Base-by-base conservation (phyloP, 495 filamentous ascomycete genomes). In the Aspergillus heteromorphus region DNA sequence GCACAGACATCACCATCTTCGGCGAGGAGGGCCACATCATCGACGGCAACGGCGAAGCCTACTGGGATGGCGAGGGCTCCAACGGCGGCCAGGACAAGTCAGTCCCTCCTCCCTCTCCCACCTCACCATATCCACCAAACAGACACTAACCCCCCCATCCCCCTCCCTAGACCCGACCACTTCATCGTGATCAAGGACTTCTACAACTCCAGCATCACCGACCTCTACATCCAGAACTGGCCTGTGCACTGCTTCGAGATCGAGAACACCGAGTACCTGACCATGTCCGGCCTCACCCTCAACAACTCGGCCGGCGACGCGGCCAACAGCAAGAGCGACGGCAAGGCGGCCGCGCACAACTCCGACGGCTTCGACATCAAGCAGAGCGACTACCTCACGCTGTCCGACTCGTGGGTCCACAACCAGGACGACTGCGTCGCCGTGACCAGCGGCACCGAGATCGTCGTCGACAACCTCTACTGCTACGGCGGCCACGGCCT, bases 341-440 rank as follows among this genome's bases (percentile, higher is more conserved):
- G 69, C 19, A 42, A 68, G 2, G 40, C 74, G 7, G 73, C 73
- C 11, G 69, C 71, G 0, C 73, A 76, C 56, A 75, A 75, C 59
- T 58, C 61, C n/a, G 73, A 74, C 51, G 73, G 71, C 11, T 72
- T 75, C 59, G 73, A 72, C 55, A 61, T 76, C 47, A 64, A 65
- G 10, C 53, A 34, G 4, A 68, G 59, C 56, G 63, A 57, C 49
- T 61, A 72, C 56, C 48, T 70, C 8, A 54, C 58, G 0, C 56
- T 76, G n/a, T 42, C 36, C 3, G 51, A 70, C 56, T 61, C 40
- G 40, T 65, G 41, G 16, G 68, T 77, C 2, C 59, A 66, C 53
- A 77, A 77, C 56, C 74, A 77, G 57, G 74, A 77, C 55, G 74
- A 77, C 54, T 77, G 74, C 51, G 74, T 77, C 2, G 73, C 74